Percentiles rank a stretch among this genome's conserved stretches.
These are phyloP conservation scores for Ilyonectria robusta DNA, from an alignment of 2,329 filamentous ascomycete species.

Conservation along the genomic window DNA sequence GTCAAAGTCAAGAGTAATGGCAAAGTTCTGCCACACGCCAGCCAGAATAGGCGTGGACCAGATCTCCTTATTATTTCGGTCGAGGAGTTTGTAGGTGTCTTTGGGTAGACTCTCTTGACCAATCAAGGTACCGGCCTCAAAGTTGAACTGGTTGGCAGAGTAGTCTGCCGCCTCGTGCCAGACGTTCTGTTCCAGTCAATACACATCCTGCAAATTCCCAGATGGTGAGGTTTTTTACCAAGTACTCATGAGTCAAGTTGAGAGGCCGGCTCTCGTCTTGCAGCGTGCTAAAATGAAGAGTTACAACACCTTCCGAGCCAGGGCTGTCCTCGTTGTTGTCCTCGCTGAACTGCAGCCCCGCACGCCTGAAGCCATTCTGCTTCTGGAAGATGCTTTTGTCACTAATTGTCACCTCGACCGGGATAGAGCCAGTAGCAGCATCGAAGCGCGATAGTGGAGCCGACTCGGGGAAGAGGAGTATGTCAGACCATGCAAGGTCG, in stretches of 20 bases:
- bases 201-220: fast-evolving
- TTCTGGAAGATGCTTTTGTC: conserved; percentile 73
- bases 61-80: conserved; percentile 64
- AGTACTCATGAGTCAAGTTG: conserved; percentile 74
- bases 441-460: conserved; percentile 54
- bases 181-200: conserved; percentile 45
- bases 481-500: conserved; percentile 65
- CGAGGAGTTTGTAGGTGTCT: conserved; percentile 61
- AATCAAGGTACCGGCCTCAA: conserved; percentile 69
- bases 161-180: conserved; percentile 64
- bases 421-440: conserved; percentile 57
- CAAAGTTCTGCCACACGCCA: conserved; percentile 74
- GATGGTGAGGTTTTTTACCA: conserved; percentile 53
- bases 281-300: conserved; percentile 72
- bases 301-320: conserved; percentile 67
- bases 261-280: conserved; percentile 66
- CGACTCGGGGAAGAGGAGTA: conserved; percentile 60
- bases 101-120: conserved; percentile 50
- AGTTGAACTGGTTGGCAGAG: conserved; percentile 66
- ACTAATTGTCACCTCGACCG: conserved; percentile 69
- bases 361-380: conserved; percentile 73
- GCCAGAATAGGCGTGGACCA: conserved; percentile 66
- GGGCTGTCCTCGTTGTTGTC: conserved; percentile 63
- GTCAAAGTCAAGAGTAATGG: conserved; percentile 69
- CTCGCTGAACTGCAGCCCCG: conserved; percentile 47